A percentile compares a stretch with the other conserved stretches of the same genome.
These are phyloP conservation scores for Botrytis fabae DNA, from an alignment of 2,329 filamentous ascomycete genomes.

Conservation along the genomic window DNA sequence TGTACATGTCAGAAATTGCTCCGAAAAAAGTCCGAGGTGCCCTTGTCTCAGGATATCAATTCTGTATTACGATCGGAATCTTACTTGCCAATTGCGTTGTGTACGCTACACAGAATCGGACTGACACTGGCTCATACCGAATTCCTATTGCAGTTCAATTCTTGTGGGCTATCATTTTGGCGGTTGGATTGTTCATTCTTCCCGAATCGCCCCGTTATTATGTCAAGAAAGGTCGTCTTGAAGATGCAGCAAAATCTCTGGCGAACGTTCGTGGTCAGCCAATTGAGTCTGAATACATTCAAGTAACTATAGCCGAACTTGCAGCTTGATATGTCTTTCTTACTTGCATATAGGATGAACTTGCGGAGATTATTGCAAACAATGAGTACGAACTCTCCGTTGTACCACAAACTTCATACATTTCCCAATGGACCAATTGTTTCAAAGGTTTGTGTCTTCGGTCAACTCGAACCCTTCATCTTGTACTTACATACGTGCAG, in stretches of 20 bases:
- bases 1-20: constrained; percentile 67
- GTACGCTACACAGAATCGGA: constrained; percentile 65
- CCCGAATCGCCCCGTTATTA: constrained; percentile 86
- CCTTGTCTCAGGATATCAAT: constrained; percentile 78
- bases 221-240: constrained; percentile 73
- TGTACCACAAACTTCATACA: constrained; percentile 65
- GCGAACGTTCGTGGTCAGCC: constrained; percentile 73
- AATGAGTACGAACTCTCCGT: constrained; percentile 77
- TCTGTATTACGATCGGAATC: constrained; percentile 79
- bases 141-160: constrained; percentile 82
- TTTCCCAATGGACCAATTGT: constrained; percentile 68
- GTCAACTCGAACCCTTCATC: constrained; percentile 68
- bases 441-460: constrained; percentile 63
- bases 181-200: constrained; percentile 68
- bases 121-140: constrained; percentile 69
- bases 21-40: constrained; percentile 75
- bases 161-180: constrained; percentile 76
- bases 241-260: constrained; percentile 62
- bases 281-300: constrained; percentile 70
- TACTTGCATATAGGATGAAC: constrained; percentile 51
- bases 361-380: constrained; percentile 86
- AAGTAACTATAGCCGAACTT: constrained; percentile 41
- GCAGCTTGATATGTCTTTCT: neutral
- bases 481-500: constrained; percentile 59
- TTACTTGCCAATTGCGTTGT: constrained; percentile 73